Conservation (phyloP, 2,329 filamentous ascomycete species). For the Alternaria solani region DNA sequence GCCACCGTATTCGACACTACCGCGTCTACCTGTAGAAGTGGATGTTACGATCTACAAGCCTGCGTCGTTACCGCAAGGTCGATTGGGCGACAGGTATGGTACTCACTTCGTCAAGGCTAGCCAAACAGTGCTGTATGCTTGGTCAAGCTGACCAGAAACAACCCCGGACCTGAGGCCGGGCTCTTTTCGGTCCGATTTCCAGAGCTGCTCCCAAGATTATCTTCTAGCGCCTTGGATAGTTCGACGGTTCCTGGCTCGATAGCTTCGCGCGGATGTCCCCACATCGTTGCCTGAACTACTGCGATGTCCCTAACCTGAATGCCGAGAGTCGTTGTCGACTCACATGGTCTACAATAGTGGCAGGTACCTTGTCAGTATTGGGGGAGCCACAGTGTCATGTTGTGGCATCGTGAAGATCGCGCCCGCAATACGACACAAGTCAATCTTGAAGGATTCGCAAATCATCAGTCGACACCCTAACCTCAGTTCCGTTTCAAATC, state of each 20-base stretch:
- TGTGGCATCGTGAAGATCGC: not conserved
- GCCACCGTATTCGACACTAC: not conserved
- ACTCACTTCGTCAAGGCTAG: not conserved
- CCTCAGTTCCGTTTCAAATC: not conserved
- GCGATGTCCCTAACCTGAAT: not conserved
- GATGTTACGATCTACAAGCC: not conserved
- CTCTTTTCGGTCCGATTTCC: not conserved
- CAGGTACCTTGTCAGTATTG: not conserved
- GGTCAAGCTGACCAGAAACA: not conserved
- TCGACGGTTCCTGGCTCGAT: not conserved
- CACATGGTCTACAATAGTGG: not conserved
- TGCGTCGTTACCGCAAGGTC: not conserved
- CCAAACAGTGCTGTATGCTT: not conserved
- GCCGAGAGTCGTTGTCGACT: not conserved
- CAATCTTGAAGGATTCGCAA: not conserved
- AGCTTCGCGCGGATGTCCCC: not conserved
- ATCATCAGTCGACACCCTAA: not conserved
- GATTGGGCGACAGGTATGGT: not conserved
- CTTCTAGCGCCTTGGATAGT: not conserved
- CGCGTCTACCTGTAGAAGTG: not conserved
- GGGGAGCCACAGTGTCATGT: not conserved
- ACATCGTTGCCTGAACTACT: not conserved
- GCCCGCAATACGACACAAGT: not conserved
- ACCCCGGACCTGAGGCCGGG: no score
- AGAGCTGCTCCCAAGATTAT: not conserved